Base-by-base conservation (phyloP, 2,329 filamentous ascomycete genomes). In the Rhynchosporium graminicola region DNA sequence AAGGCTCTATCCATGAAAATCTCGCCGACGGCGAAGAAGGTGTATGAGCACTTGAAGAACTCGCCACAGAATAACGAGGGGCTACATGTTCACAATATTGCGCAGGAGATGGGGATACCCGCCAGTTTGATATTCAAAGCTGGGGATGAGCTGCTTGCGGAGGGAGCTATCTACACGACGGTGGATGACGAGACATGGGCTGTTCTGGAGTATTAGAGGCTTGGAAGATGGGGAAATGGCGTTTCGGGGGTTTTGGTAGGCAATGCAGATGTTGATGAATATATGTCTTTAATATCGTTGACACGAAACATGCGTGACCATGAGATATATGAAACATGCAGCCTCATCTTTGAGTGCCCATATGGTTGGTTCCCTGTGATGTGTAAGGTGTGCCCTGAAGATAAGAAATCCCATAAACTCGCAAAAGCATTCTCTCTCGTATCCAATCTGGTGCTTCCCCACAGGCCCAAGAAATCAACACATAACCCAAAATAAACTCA, bases 131-230 rank as follows among this genome's bases (percentile, higher is more conserved):
- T 95, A 13, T 79, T 87, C 69, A 85, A 83, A 58, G 93, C 87
- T n/a, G 86, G 90, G 9, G 91, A 97, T 70, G 92, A 98, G 77
- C 77, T 99, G 72, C 76, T 92, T 48, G 80, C 80, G 2, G 78
- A 85, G 60, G 91, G 92, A 36, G 74, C 91, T 70, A 91, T 97
- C 67, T 99, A 92, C 78, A 91, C 92, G 33, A 99, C 96, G 9
- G 83, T 96, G 6, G 92, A 98, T 77, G 94, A 98, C 72, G 84
- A 91, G 76, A 98, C 94, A 0, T 98, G 91, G 88, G 91, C 92
- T 48, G 80, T 96, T 66, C 79, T 97, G 64, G 91, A 96, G 63
- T 85, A 82, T 66, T 87, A 75, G 46, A 57, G n/a, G 38, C 13
- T 51, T 48, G 28, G 28, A 29, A 48, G 57, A 13, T 31, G 28